Conservation (phyloP, 2,329 filamentous ascomycete genomes). For the Fusarium robinianum region DNA sequence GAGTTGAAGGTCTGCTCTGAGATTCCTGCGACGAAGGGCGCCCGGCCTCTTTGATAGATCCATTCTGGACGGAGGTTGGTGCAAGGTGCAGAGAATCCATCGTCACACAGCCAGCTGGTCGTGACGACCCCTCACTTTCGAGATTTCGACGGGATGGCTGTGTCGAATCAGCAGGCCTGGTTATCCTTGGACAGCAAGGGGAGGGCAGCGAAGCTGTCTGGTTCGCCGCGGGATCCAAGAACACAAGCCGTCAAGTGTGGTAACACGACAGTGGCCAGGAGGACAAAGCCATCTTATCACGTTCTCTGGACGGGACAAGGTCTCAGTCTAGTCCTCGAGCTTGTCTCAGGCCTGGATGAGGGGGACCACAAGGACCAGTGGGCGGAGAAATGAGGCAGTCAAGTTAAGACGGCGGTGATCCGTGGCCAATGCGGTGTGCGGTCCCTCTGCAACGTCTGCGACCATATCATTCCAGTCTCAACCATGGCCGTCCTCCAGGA, state of each 20-base stretch:
- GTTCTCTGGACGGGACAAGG: neutral
- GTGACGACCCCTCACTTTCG: neutral
- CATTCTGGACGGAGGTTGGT: constrained; percentile 23
- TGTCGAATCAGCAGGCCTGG: too few species aligned
- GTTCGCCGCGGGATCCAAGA: too few species aligned
- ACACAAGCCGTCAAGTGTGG: too few species aligned
- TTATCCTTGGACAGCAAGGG: too few species aligned
- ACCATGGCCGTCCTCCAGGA: constrained; percentile 11
- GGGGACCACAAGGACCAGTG: constrained; percentile 4
- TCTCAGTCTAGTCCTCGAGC: constrained; percentile 3
- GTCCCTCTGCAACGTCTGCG: constrained; percentile 1
- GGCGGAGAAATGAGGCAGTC: neutral
- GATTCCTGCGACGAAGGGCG: constrained; percentile 23
- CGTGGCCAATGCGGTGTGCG: constrained; percentile 17
- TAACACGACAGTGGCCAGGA: too few species aligned
- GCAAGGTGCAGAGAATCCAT: constrained; percentile 35
- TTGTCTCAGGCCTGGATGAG: constrained; percentile 22
- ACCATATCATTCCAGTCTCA: constrained; percentile 17
- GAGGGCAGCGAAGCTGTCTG: too few species aligned
- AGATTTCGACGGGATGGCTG: constrained; percentile 5
- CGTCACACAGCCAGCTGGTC: constrained; percentile 10
- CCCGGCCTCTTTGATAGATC: constrained; percentile 17
- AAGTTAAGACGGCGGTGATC: constrained; percentile 2
- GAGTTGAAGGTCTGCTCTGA: constrained; percentile 31
- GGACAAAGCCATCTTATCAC: too few species aligned